phyloP scores from a whole-genome alignment of 306 rosid species.

The Vigna hirtella region DNA sequence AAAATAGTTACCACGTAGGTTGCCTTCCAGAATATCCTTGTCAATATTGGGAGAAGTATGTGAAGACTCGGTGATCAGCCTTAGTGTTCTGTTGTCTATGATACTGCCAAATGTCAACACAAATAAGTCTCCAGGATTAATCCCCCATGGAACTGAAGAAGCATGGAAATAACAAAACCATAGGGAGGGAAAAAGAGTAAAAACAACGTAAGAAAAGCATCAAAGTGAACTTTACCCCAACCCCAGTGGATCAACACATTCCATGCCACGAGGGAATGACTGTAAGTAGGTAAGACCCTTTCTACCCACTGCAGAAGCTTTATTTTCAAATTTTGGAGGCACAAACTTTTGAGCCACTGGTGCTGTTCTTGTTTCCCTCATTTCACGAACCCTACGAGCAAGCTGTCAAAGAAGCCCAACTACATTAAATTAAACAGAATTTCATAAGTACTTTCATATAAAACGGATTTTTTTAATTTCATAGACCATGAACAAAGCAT shows the following conservation, averaged over 20 bases:
- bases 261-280: constrained; percentile 97
- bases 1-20: constrained; percentile 76
- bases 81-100: constrained; percentile 89
- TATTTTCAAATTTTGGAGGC: constrained; percentile 75
- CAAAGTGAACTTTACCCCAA: constrained; percentile 71
- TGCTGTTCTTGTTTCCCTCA: constrained; percentile 96
- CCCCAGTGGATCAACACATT: constrained; percentile 93
- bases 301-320: constrained; percentile 52
- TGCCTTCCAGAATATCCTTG: constrained; percentile 61
- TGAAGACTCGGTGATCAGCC: constrained; percentile 75
- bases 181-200: constrained; percentile 23
- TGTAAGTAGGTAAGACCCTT: constrained; percentile 78
- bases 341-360: constrained; percentile 83
- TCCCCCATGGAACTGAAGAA: constrained; percentile 38
- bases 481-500: constrained; percentile 19
- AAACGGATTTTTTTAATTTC: constrained; percentile 19
- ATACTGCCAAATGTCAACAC: constrained; percentile 71
- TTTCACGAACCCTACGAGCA: constrained; percentile 94
- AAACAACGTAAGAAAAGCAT: constrained; percentile 42
- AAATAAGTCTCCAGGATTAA: constrained; percentile 40
- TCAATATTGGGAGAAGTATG: constrained; percentile 70
- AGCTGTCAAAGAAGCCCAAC: constrained; percentile 78
- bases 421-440: constrained; percentile 52
- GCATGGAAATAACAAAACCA: constrained; percentile 26
- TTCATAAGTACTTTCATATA: constrained; percentile 41